phyloP scores from a whole-genome alignment of 805 yeast species.

The Priceomyces medius region DNA sequence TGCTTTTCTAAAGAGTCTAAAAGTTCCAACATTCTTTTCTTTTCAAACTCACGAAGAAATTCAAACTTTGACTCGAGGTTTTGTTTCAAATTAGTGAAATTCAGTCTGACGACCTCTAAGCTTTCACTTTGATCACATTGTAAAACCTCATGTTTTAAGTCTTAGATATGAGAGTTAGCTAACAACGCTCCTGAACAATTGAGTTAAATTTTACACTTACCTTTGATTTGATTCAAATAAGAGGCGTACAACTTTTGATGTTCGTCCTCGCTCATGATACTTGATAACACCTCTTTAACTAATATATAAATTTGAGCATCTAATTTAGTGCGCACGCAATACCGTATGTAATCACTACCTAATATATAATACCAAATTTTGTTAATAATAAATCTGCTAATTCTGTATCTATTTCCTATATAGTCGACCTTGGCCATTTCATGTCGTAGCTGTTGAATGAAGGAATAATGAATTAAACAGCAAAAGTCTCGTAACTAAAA shows the following conservation, averaged over 20 bases:
- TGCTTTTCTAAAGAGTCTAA: constrained; percentile 19
- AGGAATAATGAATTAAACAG: background rate
- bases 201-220: background rate
- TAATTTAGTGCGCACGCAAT: too few species aligned
- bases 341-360: too few species aligned
- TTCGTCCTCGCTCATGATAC: background rate
- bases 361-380: too few species aligned
- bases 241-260: background rate
- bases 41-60: constrained; percentile 15
- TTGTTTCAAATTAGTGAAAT: constrained; percentile 11
- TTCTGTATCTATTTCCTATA: too few species aligned
- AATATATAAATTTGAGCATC: too few species aligned
- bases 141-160: constrained; percentile 9
- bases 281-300: too few species aligned
- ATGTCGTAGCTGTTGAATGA: too few species aligned
- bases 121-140: constrained; percentile 7
- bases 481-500: too few species aligned
- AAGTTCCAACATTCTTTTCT: constrained; percentile 19
- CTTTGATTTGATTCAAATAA: background rate
- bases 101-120: constrained; percentile 4
- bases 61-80: constrained; percentile 6
- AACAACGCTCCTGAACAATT: too few species aligned
- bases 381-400: too few species aligned
- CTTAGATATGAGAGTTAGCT: background rate
- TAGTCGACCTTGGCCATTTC: too few species aligned